Conservation (phyloP, 805 yeast genomes). For the Huiozyma naganishii region DNA sequence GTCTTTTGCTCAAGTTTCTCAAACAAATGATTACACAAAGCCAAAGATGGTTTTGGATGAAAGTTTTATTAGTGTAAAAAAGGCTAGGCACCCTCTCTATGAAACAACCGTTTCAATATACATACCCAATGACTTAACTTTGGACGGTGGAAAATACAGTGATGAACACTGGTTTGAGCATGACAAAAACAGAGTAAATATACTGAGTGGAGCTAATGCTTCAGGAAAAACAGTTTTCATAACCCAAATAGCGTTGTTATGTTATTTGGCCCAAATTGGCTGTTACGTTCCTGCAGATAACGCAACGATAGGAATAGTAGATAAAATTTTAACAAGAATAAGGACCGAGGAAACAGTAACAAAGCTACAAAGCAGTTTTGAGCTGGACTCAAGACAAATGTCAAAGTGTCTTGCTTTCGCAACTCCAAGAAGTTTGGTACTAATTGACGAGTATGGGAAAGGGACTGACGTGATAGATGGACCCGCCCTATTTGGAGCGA, state of each 20-base stretch:
- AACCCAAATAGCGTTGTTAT: slow-evolving; percentile 38
- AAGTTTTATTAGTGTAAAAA: slow-evolving; percentile 22
- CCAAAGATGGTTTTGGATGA: slow-evolving; percentile 26
- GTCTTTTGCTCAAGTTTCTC: slow-evolving; percentile 28
- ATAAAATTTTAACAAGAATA: slow-evolving; percentile 38
- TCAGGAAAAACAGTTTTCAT: slow-evolving; percentile 45
- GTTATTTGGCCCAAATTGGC: slow-evolving; percentile 43
- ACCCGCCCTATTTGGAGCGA: slow-evolving; percentile 34
- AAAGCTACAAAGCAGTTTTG: slow-evolving; percentile 38
- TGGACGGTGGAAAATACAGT: slow-evolving; percentile 17
- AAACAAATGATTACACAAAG: slow-evolving; percentile 18
- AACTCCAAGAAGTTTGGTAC: slow-evolving; percentile 33
- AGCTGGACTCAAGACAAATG: slow-evolving; percentile 38
- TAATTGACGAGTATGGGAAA: slow-evolving; percentile 46
- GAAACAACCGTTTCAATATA: slow-evolving; percentile 31
- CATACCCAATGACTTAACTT: slow-evolving; percentile 33
- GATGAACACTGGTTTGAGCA: slow-evolving; percentile 6
- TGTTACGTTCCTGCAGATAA: slow-evolving; percentile 41
- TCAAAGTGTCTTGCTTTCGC: slow-evolving; percentile 31
- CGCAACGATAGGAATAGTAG: slow-evolving; percentile 38
- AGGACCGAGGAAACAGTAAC: slow-evolving; percentile 32
- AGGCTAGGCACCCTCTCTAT: slow-evolving; percentile 39
- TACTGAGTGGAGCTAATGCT: slow-evolving; percentile 41
- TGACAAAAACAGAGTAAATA: slow-evolving; percentile 20
- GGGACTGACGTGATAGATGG: slow-evolving; percentile 41